phyloP scores from a whole-genome alignment of 441 rosid genomes.

The Pelargonium fulgidum region DNA sequence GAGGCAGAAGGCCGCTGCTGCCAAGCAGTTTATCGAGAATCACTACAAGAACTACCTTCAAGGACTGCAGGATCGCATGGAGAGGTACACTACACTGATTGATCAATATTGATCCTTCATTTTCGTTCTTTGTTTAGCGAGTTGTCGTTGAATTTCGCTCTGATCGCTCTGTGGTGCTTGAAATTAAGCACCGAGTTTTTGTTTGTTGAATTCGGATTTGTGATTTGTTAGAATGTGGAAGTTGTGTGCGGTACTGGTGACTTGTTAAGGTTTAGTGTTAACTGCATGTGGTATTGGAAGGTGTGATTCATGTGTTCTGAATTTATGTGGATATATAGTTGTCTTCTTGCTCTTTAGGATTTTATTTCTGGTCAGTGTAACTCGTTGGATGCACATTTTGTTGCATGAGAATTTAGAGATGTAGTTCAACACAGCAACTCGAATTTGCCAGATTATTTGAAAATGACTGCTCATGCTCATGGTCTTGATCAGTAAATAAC shows the following conservation, averaged over 20 bases:
- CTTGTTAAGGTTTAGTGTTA: no score
- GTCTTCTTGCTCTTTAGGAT: not conserved
- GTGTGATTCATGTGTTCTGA: not conserved
- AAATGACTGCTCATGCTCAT: not conserved
- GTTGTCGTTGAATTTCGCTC: not conserved
- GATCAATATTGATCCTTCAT: no score
- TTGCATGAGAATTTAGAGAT: not conserved
- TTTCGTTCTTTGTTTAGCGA: not conserved
- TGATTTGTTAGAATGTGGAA: not conserved
- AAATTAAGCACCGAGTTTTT: not conserved
- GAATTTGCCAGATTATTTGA: not conserved
- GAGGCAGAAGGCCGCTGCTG: conserved; percentile 91
- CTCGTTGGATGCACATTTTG: no score
- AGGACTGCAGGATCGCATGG: conserved; percentile 87
- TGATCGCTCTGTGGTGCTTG: not conserved
- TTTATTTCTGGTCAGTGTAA: no score
- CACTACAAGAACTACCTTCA: conserved; percentile 84
- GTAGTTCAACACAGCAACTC: not conserved
- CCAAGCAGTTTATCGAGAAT: conserved; percentile 94
- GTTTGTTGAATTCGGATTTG: not conserved
- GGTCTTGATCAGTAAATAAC: not conserved
- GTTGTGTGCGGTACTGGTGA: not conserved
- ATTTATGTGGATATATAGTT: not conserved
- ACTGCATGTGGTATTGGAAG: no score
- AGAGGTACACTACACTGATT: conserved; percentile 44